Evolutionary conservation across 2,329 filamentous ascomycete species (phyloP).

Genomic region (Colletotrichum sidae): DNA sequence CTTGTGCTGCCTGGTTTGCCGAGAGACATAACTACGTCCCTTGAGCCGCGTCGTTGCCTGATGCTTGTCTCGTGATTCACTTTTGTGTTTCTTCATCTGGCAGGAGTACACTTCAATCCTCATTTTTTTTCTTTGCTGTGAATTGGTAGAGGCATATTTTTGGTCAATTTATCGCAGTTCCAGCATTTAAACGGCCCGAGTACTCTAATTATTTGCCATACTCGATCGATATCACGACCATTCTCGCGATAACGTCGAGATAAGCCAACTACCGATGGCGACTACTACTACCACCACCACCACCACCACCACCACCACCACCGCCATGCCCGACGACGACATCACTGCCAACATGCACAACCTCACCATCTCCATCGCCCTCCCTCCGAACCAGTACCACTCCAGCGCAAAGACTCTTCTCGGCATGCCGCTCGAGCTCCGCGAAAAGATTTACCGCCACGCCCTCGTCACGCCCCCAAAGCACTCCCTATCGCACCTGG

Average conservation of each 20-base stretch:
- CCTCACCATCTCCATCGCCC: slow-evolving; percentile 10
- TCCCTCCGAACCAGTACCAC: slow-evolving; percentile 18
- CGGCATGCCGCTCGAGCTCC: slow-evolving; percentile 30
- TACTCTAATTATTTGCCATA: too few species aligned
- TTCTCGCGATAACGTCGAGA: too few species aligned
- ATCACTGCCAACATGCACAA: neutral
- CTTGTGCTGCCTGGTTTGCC: neutral
- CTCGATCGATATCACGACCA: too few species aligned
- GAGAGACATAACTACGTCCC: neutral
- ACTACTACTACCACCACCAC: neutral
- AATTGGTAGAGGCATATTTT: too few species aligned
- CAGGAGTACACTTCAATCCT: too few species aligned
- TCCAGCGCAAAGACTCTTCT: slow-evolving; percentile 28
- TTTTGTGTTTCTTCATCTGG: too few species aligned
- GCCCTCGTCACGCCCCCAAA: slow-evolving; percentile 22
- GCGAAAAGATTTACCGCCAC: slow-evolving; percentile 22
- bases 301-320: neutral
- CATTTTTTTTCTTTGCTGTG: too few species aligned
- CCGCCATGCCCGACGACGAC: neutral
- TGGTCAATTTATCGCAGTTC: too few species aligned
- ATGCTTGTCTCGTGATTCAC: too few species aligned
- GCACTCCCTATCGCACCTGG: slow-evolving; percentile 8
- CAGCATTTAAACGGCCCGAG: too few species aligned
- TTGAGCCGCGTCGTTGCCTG: too few species aligned
- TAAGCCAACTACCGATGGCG: neutral